Base-by-base conservation (phyloP, 2,329 filamentous ascomycete species). In the Aureobasidium sp. region DNA sequence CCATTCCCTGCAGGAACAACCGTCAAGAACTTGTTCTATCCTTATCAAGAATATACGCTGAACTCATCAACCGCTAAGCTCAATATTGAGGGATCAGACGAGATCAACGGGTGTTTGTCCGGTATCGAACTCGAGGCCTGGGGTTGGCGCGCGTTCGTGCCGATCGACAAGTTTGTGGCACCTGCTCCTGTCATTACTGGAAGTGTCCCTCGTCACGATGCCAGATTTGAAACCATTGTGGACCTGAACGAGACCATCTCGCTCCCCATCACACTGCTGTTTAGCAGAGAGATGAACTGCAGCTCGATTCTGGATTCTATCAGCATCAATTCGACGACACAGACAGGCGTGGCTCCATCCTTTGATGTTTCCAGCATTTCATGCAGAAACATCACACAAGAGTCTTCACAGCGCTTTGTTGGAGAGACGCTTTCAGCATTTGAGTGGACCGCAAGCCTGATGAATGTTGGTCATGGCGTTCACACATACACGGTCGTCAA, bases 201-300 rank as follows among this genome's bases (percentile, higher is more conserved):
- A 36, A 84, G 87, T 66, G 69, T 74, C 2, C 85, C 85, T 5
- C 84, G 84, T 2, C 85, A 88, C 66, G 86, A 88, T 67, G 71
- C 73, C 1, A 80, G 84, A 2, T 68, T 87, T 5, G 64, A 79
- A n/a, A 85, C 84, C 0, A 78, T 72, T 34, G 77, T 76, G 12
- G 66, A 66, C 11, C 20, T 60, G n/a, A 37, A 53, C 39, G 68
- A 75, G 41, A 69, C 74, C 20, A 79, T 82, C 56, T 74, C 71
- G 2, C 66, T 85, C n/a, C 70, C 78, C 5, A 73, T 87, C 48
- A 77, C 81, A 49, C 63, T 88, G 5, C 79, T 82, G 37, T 88
- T 86, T 70, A 86, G 84, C 0, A 75, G 76, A 1, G 74, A 79
- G 49, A 87, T 88, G 85, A 76, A 84, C 66, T 88, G 85, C 69